Evolutionary conservation across 2,329 filamentous ascomycete species (phyloP).

Genomic region (Talaromyces sp.): DNA sequence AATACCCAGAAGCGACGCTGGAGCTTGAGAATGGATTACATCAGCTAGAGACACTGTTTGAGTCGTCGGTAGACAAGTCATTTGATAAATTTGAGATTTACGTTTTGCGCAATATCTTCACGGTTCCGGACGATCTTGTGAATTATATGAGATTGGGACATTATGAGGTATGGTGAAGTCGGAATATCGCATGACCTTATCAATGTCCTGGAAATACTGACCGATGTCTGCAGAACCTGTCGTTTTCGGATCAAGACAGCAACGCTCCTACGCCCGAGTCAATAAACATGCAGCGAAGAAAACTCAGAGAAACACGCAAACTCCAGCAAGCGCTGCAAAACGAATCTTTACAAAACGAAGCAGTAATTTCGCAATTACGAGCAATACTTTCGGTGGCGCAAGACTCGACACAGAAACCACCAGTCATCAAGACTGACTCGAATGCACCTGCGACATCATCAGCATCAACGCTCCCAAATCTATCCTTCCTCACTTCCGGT

Average conservation of each 20-base stretch:
- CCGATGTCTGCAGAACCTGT: constrained; percentile 28
- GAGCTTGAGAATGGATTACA: constrained; percentile 88
- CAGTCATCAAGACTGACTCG: constrained; percentile 4
- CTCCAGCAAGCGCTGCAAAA: constrained; percentile 64
- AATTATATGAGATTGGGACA: constrained; percentile 77
- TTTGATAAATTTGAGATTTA: constrained; percentile 88
- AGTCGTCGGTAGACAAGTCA: constrained; percentile 74
- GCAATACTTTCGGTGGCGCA: constrained; percentile 46
- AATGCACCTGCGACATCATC: constrained; percentile 18
- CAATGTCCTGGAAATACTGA: neutral
- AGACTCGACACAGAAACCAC: neutral
- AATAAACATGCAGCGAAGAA: constrained; percentile 66
- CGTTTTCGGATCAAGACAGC: constrained; percentile 26
- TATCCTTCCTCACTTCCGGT: constrained; percentile 55
- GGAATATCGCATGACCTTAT: neutral
- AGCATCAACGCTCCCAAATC: constrained; percentile 27
- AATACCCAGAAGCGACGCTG: constrained; percentile 49
- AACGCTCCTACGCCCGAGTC: constrained; percentile 58
- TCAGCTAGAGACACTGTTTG: constrained; percentile 75
- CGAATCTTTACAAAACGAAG: constrained; percentile 67
- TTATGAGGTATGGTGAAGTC: constrained; percentile 59
- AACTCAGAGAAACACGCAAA: constrained; percentile 71
- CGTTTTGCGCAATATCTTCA: constrained; percentile 77
- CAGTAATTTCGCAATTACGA: constrained; percentile 61
- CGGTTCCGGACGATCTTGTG: constrained; percentile 64